Evolutionary conservation across 1,284 basidiomycete genomes (phyloP), one percentile per base, ranked within the genome.

Genomic region (Cutaneotrichosporon sp.): DNA sequence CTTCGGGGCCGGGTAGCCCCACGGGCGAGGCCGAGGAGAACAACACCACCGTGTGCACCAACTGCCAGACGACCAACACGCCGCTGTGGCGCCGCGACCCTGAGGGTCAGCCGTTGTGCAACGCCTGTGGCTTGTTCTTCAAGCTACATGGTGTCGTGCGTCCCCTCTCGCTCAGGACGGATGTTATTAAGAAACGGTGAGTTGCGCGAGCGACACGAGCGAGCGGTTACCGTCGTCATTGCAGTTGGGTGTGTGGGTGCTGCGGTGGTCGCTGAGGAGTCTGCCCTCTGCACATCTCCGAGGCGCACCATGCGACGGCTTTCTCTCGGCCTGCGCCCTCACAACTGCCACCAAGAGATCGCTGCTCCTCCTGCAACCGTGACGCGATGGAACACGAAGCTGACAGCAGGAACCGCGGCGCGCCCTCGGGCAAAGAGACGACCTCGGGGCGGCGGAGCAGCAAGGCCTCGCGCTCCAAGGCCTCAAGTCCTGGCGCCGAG

Each of bases 101-200:
- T 1, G 93, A 97, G 67, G 94, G 94, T 25, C 92, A 95, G 76
- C 94, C 94, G 34, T 80, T 97, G 61, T 97, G 92, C 87, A 81
- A 83, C 84, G 92, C 92, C 10, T 95, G 92, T 79, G 92, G 92
- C 9, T 80, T 94, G 71, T 95, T 94, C 82, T 94, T 86, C 81
- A 97, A 97, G 87, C 82, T 97, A 51, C 94, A 97, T 72, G 95
- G 95, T 47, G 93, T 97, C 43, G 92, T 95, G 18, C 86, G 95
- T 58, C 94, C 94, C 8, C 81, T 97, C 66, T 95, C 92, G 53
- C 84, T 97, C 65, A 97, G 97, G 84, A 97, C 94, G 25, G 94
- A 97, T 77, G 90, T 97, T 49, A 97, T 97, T 80, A 97, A 97
- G 87, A 97, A 97, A 83, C 85, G 94, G 91, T 92, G 71, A 56